Percentiles rank a stretch among this genome's conserved stretches.
Conservation (phyloP, 352 stramenopile species). For the Ochromonadaceae sp. region DNA sequence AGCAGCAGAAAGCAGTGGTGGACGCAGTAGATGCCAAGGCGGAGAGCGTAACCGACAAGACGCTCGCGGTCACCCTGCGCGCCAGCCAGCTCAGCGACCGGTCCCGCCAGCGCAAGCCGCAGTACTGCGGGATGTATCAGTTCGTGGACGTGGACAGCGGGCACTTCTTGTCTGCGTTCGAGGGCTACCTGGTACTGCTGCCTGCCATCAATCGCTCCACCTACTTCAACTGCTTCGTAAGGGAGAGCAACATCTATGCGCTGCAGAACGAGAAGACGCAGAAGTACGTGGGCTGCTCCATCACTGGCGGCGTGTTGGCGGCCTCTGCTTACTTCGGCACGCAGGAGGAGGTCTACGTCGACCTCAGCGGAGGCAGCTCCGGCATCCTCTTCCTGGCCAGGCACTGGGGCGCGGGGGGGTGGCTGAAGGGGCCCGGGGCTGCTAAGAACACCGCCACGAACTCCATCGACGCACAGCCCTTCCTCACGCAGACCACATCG, state of each 20-base stretch:
- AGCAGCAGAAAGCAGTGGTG: not conserved
- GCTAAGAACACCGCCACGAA: too few species aligned
- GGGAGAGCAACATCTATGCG: too few species aligned
- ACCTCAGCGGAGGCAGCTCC: not conserved
- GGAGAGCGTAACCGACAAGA: slow-evolving; percentile 1
- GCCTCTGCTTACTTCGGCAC: slow-evolving; percentile 10
- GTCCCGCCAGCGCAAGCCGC: not conserved
- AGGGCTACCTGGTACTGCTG: not conserved
- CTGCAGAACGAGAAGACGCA: too few species aligned
- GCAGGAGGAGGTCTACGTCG: not conserved
- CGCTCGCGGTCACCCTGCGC: not conserved
- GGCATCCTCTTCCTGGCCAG: not conserved
- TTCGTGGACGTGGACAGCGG: not conserved
- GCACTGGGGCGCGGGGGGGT: slow-evolving; percentile 4
- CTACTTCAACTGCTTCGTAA: too few species aligned
- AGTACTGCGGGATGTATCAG: not conserved
- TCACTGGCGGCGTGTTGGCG: too few species aligned
- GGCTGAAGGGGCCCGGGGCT: not conserved
- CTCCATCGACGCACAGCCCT: too few species aligned
- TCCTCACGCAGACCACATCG: too few species aligned
- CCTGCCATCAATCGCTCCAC: too few species aligned
- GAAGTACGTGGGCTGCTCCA: too few species aligned
- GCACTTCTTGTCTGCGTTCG: not conserved
- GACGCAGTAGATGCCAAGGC: not conserved
- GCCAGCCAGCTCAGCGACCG: not conserved